phyloP scores from a whole-genome alignment of 345 rosid species.

The Excoecaria agallocha region DNA sequence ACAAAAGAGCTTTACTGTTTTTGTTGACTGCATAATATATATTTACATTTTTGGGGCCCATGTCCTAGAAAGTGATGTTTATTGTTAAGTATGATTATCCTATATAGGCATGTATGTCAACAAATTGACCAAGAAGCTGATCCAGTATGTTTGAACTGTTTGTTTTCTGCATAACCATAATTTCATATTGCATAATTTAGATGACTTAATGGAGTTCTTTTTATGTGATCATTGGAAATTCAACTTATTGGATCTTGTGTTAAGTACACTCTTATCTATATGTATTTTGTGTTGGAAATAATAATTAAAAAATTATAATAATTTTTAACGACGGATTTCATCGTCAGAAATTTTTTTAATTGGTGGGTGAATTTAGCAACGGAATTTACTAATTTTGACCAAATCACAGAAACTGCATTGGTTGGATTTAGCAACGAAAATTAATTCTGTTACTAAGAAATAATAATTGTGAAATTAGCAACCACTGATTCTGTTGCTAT shows the following conservation, averaged over 20 bases:
- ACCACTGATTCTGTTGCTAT: too few relatives aligned
- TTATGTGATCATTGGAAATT: not conserved
- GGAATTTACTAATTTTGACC: too few relatives aligned
- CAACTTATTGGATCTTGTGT: not conserved
- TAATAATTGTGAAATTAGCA: too few relatives aligned
- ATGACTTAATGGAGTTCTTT: not conserved
- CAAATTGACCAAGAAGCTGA: not conserved
- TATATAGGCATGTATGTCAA: too few relatives aligned
- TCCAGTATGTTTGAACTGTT: not conserved
- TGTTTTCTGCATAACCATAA: not conserved
- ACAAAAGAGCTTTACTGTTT: not conserved
- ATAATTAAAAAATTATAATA: too few relatives aligned
- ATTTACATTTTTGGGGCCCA: not conserved
- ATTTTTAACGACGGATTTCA: too few relatives aligned
- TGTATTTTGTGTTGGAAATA: too few relatives aligned
- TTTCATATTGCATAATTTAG: not conserved
- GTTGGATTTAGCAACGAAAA: too few relatives aligned
- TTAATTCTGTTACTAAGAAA: too few relatives aligned
- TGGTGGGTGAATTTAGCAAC: too few relatives aligned
- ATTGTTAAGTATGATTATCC: not conserved
- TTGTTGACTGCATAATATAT: not conserved
- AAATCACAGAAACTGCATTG: too few relatives aligned
- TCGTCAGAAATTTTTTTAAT: too few relatives aligned
- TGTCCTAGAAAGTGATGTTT: not conserved
- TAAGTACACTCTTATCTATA: not conserved